These are phyloP conservation scores for Rhodotorula sphaerocarpa DNA, from an alignment of 768 basidiomycete genomes.

Conservation along the genomic window DNA sequence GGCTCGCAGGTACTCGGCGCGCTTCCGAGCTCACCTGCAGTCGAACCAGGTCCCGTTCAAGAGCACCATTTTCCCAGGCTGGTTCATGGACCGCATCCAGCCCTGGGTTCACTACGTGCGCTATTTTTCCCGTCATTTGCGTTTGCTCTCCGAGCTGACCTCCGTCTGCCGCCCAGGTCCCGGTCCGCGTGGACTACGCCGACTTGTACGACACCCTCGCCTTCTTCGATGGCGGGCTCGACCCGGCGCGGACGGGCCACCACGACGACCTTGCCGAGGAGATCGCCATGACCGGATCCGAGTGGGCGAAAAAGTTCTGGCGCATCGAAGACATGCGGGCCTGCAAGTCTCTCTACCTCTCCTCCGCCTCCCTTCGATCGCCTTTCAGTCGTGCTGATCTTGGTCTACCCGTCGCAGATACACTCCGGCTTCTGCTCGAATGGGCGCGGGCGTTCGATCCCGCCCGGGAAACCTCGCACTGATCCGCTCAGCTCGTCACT, in stretches of 20 bases:
- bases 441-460: conserved; percentile 16
- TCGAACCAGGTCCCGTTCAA: conserved; percentile 30
- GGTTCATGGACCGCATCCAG: conserved; percentile 71
- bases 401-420: neutral
- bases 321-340: conserved; percentile 38
- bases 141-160: no score
- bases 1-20: conserved; percentile 41
- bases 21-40: conserved; percentile 13
- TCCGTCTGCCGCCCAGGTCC: conserved; percentile 30
- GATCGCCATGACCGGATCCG: conserved; percentile 52
- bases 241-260: conserved; percentile 49
- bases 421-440: conserved; percentile 19
- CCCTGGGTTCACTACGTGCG: conserved; percentile 59
- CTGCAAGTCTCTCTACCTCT: neutral
- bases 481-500: no score
- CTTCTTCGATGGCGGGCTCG: conserved; percentile 50
- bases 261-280: conserved; percentile 56
- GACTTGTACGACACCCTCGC: conserved; percentile 57
- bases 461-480: neutral
- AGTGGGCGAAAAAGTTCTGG: conserved; percentile 37
- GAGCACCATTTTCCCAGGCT: conserved; percentile 26
- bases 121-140: no score
- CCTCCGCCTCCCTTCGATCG: no score
- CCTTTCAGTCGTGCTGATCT: neutral
- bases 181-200: conserved; percentile 35